These are phyloP conservation scores for Cryptosporidium tyzzeri DNA, from an alignment of 169 alveolate genomes.

Conservation along the genomic window DNA sequence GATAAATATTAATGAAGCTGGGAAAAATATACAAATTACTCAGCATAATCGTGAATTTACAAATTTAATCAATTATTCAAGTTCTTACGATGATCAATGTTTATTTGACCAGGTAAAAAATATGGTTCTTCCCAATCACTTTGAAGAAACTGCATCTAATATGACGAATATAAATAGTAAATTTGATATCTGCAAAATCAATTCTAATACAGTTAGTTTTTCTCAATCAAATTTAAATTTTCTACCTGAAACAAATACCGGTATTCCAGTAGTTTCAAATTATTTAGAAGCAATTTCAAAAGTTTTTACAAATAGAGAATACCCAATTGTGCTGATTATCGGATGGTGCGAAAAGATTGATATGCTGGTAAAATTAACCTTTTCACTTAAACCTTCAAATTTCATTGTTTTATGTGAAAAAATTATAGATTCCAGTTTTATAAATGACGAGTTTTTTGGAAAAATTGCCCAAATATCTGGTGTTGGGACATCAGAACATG, in stretches of 20 bases:
- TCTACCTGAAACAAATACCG: background rate
- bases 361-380: conserved; percentile 20
- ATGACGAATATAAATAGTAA: background rate
- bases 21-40: background rate
- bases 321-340: conserved; percentile 29
- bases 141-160: background rate
- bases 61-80: background rate
- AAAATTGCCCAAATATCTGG: conserved; percentile 34
- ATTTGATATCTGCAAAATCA: conserved; percentile 2
- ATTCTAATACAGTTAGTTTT: conserved; percentile 3
- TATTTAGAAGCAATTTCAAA: conserved; percentile 30
- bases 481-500: conserved; percentile 27
- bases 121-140: background rate
- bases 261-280: conserved; percentile 20
- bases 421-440: background rate
- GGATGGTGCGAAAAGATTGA: conserved; percentile 45
- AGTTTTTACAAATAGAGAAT: conserved; percentile 24
- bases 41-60: conserved; percentile 7
- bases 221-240: background rate
- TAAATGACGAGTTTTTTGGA: conserved; percentile 10
- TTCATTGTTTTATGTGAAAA: conserved; percentile 3
- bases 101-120: background rate
- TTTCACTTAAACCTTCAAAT: conserved; percentile 26
- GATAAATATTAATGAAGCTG: background rate
- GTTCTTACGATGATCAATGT: background rate